Percentiles rank a stretch among this genome's conserved stretches.
phyloP scores from a whole-genome alignment of 1,284 basidiomycete genomes.

The Moesziomyces parantarcticus region DNA sequence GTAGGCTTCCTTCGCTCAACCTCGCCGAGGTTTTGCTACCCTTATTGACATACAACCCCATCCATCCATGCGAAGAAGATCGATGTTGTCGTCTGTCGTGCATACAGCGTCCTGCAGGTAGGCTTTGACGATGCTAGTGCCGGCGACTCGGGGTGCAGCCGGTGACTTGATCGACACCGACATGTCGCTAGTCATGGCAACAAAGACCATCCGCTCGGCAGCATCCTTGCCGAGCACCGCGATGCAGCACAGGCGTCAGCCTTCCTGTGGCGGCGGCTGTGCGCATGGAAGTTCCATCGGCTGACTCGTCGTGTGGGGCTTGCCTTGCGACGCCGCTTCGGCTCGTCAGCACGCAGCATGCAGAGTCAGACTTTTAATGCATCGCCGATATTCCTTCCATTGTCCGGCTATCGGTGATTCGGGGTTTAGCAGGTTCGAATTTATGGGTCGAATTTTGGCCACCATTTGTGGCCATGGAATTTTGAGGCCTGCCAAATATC shows the following conservation, averaged over 20 bases:
- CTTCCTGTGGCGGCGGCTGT: not conserved
- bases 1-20: too few species aligned
- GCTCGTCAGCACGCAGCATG: not conserved
- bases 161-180: not conserved
- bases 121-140: not conserved
- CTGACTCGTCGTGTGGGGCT: not conserved
- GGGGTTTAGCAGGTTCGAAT: not conserved
- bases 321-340: not conserved
- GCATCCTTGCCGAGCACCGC: not conserved
- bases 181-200: not conserved
- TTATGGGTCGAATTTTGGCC: not conserved
- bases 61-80: conserved; percentile 1
- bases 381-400: too few species aligned
- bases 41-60: too few species aligned
- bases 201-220: not conserved
- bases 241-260: not conserved
- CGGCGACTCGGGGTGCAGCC: not conserved
- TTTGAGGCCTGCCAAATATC: not conserved
- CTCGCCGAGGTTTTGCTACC: too few species aligned
- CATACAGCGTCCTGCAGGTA: too few species aligned
- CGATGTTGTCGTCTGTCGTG: not conserved
- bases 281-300: too few species aligned
- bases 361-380: not conserved
- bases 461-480: not conserved
- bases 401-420: not conserved